Conservation (phyloP, 805 yeast genomes). For the Diddensiella transvaalensis region DNA sequence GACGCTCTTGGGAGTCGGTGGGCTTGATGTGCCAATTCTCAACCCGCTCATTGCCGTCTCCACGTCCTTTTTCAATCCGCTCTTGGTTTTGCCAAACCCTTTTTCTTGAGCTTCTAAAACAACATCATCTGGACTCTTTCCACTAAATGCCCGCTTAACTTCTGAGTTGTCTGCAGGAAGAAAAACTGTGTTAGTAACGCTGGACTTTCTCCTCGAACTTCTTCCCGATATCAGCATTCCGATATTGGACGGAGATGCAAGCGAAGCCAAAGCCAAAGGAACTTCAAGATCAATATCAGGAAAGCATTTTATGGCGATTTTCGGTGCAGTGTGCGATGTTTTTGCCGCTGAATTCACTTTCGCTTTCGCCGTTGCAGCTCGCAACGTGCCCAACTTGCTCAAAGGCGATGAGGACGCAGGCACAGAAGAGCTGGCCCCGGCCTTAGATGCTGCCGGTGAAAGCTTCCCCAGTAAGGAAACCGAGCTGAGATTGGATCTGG, state of each 20-base stretch:
- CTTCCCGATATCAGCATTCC: constrained; percentile 12
- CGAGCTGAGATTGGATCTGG: constrained; percentile 6
- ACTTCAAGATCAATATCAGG: not conserved
- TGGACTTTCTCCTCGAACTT: not conserved
- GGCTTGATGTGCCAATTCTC: constrained; percentile 3
- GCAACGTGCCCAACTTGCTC: not conserved
- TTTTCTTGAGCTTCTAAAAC: constrained; percentile 53
- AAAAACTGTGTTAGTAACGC: constrained; percentile 39
- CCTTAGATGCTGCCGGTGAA: not conserved
- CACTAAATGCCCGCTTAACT: constrained; percentile 51
- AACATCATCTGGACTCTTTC: constrained; percentile 82
- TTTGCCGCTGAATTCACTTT: not conserved
- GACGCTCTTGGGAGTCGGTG: constrained; percentile 1
- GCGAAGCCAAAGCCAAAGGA: not conserved
- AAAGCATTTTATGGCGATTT: not conserved
- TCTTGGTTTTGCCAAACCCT: constrained; percentile 14
- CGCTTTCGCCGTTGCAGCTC: not conserved
- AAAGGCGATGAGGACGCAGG: not conserved
- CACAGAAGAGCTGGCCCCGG: no score
- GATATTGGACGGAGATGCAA: constrained; percentile 16
- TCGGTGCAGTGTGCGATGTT: not conserved
- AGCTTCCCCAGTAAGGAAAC: constrained; percentile 3
- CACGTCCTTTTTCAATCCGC: constrained; percentile 16
- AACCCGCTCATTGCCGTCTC: constrained; percentile 5
- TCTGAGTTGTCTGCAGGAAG: constrained; percentile 34